Evolutionary conservation across 495 filamentous ascomycete genomes (phyloP).

Genomic region (Xylaria intraflava): DNA sequence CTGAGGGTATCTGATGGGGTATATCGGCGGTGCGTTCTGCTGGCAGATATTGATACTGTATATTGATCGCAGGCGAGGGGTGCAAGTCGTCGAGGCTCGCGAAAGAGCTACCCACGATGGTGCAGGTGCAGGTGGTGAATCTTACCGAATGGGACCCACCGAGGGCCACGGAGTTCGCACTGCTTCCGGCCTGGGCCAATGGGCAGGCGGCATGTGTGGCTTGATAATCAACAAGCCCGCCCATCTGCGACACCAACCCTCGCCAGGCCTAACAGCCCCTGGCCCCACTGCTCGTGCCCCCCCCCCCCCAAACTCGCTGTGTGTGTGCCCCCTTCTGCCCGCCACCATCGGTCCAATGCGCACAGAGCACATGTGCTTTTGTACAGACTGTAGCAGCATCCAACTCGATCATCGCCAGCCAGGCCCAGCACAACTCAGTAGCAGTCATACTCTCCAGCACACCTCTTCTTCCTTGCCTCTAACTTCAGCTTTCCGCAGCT

Average conservation of each 20-base stretch:
- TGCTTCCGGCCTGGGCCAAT: not conserved
- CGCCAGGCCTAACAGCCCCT: slow-evolving; percentile 1
- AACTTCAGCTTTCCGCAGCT: not conserved
- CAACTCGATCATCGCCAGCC: slow-evolving; percentile 5
- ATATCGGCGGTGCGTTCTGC: no score
- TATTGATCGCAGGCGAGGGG: no score
- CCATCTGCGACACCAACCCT: not conserved
- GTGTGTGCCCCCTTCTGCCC: not conserved
- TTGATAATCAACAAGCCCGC: slow-evolving; percentile 6
- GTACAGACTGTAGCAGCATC: no score
- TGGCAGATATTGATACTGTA: no score
- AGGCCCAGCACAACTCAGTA: not conserved
- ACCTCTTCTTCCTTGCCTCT: not conserved
- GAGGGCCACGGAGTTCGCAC: not conserved
- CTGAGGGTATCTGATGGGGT: no score
- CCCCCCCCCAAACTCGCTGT: not conserved
- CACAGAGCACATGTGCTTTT: slow-evolving; percentile 11
- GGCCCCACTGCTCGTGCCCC: not conserved
- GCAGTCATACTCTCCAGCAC: not conserved
- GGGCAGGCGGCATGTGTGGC: not conserved
- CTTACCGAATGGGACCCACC: not conserved
- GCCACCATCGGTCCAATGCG: not conserved
- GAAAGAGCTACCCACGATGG: not conserved
- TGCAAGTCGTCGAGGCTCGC: no score
- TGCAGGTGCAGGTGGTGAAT: not conserved